Percentiles rank a stretch among this genome's conserved stretches.
These are phyloP conservation scores for Mortierella antarctica DNA, from an alignment of 192 early-diverging fungal genomes.

Conservation along the genomic window DNA sequence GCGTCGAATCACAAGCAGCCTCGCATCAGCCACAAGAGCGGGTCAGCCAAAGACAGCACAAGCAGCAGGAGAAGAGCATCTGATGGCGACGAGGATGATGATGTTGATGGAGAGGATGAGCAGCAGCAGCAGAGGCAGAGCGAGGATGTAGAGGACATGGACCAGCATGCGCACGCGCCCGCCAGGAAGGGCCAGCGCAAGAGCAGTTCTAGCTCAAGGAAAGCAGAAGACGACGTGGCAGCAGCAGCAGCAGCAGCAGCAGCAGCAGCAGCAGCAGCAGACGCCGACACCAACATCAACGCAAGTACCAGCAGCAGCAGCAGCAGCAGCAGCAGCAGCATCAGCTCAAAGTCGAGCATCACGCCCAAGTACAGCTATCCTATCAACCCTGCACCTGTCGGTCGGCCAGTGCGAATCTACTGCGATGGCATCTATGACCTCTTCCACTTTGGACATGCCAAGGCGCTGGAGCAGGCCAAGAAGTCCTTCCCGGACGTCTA, in stretches of 20 bases:
- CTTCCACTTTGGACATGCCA: constrained; percentile 87
- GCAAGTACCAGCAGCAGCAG: constrained; percentile 1
- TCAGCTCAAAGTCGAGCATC: background rate
- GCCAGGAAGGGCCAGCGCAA: background rate
- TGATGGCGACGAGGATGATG: constrained; percentile 8
- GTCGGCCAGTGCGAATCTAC: constrained; percentile 82
- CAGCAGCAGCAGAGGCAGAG: background rate
- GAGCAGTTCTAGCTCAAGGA: background rate
- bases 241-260: background rate
- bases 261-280: background rate
- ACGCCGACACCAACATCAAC: background rate
- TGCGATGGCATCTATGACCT: constrained; percentile 90
- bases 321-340: constrained; percentile 1
- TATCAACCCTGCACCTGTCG: constrained; percentile 74
- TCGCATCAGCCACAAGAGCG: constrained; percentile 28
- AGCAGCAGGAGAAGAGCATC: constrained; percentile 12
- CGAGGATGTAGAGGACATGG: constrained; percentile 5
- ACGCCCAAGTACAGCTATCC: constrained; percentile 54
- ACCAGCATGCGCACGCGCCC: background rate
- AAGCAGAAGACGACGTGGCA: background rate
- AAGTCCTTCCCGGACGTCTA: constrained; percentile 80
- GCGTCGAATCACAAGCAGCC: constrained; percentile 46
- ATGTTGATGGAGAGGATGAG: constrained; percentile 3
- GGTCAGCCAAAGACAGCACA: constrained; percentile 19
- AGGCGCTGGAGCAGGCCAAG: constrained; percentile 86